phyloP scores from a whole-genome alignment of 148 eudicot genomes.

The Vaccinium myrtillus region DNA sequence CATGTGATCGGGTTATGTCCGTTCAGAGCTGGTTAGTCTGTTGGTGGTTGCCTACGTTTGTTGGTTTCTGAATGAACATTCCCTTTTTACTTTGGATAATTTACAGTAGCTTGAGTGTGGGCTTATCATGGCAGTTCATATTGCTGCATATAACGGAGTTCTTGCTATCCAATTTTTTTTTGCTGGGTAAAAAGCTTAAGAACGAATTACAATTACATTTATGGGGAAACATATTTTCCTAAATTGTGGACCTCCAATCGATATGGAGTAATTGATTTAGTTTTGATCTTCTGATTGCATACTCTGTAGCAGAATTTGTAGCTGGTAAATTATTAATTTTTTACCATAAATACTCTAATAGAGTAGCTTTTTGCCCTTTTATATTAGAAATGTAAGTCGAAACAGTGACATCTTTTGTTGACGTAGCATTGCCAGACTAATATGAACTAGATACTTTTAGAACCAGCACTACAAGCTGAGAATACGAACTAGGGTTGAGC shows the following conservation, averaged over 20 bases:
- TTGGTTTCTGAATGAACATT: too few relatives aligned
- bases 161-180: not conserved
- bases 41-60: not conserved
- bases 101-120: not conserved
- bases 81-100: not conserved
- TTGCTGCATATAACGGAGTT: not conserved
- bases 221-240: not conserved
- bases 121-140: not conserved
- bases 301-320: not conserved
- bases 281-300: not conserved
- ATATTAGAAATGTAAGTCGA: not conserved
- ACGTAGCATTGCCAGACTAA: not conserved
- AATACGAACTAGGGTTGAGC: not conserved
- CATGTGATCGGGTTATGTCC: not conserved
- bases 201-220: not conserved
- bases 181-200: not conserved
- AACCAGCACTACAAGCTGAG: not conserved
- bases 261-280: not conserved
- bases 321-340: not conserved
- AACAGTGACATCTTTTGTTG: not conserved
- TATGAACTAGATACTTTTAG: not conserved
- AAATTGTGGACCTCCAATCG: not conserved
- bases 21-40: not conserved
- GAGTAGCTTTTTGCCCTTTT: not conserved
- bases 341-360: not conserved